Base-by-base conservation (phyloP, 768 basidiomycete species). In the Porphyrellus cyaneotinctus region DNA sequence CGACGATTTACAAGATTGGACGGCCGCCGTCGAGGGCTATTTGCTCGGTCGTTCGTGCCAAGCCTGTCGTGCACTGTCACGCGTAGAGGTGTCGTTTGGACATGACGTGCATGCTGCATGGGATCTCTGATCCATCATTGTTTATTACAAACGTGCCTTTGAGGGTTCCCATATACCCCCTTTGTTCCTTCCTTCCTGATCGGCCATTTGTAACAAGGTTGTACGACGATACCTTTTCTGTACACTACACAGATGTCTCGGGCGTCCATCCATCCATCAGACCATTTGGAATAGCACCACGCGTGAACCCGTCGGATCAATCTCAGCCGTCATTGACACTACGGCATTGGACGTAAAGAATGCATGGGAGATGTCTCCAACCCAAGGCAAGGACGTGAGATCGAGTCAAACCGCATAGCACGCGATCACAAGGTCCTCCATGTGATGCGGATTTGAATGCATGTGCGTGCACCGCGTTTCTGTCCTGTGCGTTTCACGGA, bases 1-100 rank as follows among this genome's bases (percentile, higher is more conserved):
- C 14, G 68, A 70, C 20, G 68, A 69, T 44, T 63, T 69, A 49
- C 45, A 58, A 33, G 68, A 69, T 11, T 69, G 68, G 68, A 31
- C 41, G 17, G 43, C 49, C 3, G 58, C 61, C 15, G 20, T 69
- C 5, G 59, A 69, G 0, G 20, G 42, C 2, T 69, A 67, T 13
- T 22, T 69, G 37, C 23, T 23, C 2, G 43, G 18, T 13, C 65
- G 57, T 18, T 53, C 57, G 26, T 24, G 43, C 20, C 50, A 52
- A 1, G 58, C 53, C 5, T 68, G 67, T 64, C 14, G 23, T 20
- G 30, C 51, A 0, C 59, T 68, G 15, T 33, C 55, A 1, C 57
- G 51, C 8, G 35, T 68, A 3, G 50, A 55, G 9, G 53, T 68
- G 9, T 56, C 54, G 4, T 53, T 68, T 11, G 45, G 50, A 0